Conservation (phyloP, 306 rosid genomes). For the Cajanus cajan region DNA sequence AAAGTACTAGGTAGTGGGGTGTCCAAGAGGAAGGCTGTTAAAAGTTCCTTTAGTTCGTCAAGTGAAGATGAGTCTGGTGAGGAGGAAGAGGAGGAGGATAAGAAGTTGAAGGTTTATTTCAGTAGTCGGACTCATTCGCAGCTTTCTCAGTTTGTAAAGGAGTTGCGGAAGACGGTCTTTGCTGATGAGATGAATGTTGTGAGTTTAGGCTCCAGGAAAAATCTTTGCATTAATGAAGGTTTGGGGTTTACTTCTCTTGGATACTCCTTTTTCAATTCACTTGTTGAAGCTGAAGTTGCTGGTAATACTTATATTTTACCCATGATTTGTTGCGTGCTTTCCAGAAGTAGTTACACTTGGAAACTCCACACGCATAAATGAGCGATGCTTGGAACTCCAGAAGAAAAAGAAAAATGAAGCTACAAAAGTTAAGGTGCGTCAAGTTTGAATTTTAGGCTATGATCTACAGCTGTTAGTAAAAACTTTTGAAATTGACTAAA, state of each 20-base stretch:
- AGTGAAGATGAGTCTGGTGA: slow-evolving; percentile 64
- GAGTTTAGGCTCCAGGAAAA: slow-evolving; percentile 84
- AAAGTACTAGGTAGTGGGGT: slow-evolving; percentile 32
- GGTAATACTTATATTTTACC: slow-evolving; percentile 17
- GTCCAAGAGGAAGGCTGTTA: slow-evolving; percentile 61
- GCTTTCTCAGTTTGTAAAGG: slow-evolving; percentile 88
- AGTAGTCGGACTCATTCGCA: slow-evolving; percentile 96
- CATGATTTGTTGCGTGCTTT: slow-evolving; percentile 25
- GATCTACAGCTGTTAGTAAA: not conserved
- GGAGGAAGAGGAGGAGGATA: slow-evolving; percentile 46
- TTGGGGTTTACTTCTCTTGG: slow-evolving; percentile 14
- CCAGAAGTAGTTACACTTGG: slow-evolving; percentile 74
- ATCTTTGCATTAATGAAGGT: slow-evolving; percentile 88
- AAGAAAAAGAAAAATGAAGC: slow-evolving; percentile 65
- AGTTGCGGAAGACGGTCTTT: slow-evolving; percentile 70
- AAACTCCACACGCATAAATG: slow-evolving; percentile 64
- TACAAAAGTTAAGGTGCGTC: slow-evolving; percentile 67
- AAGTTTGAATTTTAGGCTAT: not conserved
- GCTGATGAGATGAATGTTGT: slow-evolving; percentile 65
- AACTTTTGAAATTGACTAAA: slow-evolving; percentile 4
- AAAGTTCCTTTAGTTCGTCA: slow-evolving; percentile 47
- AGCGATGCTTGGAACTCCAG: slow-evolving; percentile 87
- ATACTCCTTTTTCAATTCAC: not conserved
- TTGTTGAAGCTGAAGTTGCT: slow-evolving; percentile 18
- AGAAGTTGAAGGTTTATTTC: slow-evolving; percentile 69